Conservation (phyloP, 805 yeast species). For the Nakazawaea anatomiae region DNA sequence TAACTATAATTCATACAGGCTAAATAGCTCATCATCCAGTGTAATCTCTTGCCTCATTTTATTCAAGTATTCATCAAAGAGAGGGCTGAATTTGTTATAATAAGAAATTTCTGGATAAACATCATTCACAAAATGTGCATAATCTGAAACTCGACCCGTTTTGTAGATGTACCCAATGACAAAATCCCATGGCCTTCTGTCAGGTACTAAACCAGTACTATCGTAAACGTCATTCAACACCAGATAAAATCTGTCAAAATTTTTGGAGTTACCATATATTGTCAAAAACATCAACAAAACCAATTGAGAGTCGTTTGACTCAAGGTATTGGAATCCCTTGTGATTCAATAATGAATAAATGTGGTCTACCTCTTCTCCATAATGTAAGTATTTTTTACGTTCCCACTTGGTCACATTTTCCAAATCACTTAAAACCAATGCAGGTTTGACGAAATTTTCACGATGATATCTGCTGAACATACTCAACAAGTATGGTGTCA, state of each 20-base stretch:
- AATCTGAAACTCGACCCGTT: background rate
- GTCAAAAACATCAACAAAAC: conserved; percentile 7
- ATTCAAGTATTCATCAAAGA: background rate
- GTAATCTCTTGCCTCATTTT: background rate
- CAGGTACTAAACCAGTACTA: background rate
- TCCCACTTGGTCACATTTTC: background rate
- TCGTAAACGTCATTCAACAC: conserved; percentile 1
- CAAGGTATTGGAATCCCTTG: background rate
- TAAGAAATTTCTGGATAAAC: conserved; percentile 6
- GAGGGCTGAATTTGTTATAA: background rate
- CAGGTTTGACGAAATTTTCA: conserved; percentile 4
- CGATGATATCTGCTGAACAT: background rate
- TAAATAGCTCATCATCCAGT: background rate
- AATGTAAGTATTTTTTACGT: background rate
- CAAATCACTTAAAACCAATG: background rate
- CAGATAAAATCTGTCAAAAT: background rate
- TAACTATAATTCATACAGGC: background rate
- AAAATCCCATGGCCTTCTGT: conserved; percentile 9
- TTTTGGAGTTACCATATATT: conserved; percentile 8
- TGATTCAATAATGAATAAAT: background rate
- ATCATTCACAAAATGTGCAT: conserved; percentile 1
- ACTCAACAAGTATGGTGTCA: conserved; percentile 2
- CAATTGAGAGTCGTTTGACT: background rate
- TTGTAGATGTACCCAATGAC: conserved; percentile 7
- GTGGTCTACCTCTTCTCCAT: background rate